phyloP scores from a whole-genome alignment of 1,284 basidiomycete genomes.

The Entoloma clypeatum region DNA sequence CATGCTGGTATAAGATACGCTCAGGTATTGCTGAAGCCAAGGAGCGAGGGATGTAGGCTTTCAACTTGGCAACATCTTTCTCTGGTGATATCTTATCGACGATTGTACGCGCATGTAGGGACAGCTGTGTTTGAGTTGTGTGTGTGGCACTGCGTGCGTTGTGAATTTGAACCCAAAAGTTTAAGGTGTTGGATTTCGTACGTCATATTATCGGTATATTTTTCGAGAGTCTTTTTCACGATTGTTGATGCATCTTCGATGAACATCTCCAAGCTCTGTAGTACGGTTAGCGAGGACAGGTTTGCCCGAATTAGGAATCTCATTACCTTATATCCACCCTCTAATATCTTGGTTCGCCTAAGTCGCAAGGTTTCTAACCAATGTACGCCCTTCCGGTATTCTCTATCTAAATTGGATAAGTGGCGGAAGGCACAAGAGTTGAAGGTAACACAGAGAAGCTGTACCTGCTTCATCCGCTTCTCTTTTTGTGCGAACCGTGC shows the following conservation, averaged over 20 bases:
- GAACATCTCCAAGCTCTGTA: conserved; percentile 77
- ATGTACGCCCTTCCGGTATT: conserved; percentile 89
- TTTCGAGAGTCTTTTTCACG: conserved; percentile 62
- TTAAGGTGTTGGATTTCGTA: conserved; percentile 31
- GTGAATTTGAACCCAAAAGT: conserved; percentile 10
- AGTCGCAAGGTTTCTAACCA: conserved; percentile 91
- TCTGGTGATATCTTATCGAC: conserved; percentile 68
- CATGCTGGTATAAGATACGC: conserved; percentile 73
- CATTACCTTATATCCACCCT: conserved; percentile 73
- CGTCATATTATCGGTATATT: conserved; percentile 78
- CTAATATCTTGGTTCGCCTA: conserved; percentile 76
- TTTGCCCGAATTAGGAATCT: neutral
- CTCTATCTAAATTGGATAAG: conserved; percentile 62
- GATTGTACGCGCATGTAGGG: conserved; percentile 50
- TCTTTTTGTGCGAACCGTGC: conserved; percentile 77
- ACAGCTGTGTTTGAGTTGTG: conserved; percentile 65
- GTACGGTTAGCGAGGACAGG: conserved; percentile 10
- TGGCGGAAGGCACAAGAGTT: neutral
- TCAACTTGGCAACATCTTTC: conserved; percentile 60
- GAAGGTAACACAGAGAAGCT: conserved; percentile 20
- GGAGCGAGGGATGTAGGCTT: conserved; percentile 52
- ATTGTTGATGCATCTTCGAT: conserved; percentile 68
- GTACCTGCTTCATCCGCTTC: conserved; percentile 89
- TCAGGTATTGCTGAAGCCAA: conserved; percentile 62
- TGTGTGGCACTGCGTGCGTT: conserved; percentile 62